Percentiles rank a stretch among this genome's conserved stretches.
Conservation (phyloP, 495 filamentous ascomycete genomes). For the Pyrenula massariospora region DNA sequence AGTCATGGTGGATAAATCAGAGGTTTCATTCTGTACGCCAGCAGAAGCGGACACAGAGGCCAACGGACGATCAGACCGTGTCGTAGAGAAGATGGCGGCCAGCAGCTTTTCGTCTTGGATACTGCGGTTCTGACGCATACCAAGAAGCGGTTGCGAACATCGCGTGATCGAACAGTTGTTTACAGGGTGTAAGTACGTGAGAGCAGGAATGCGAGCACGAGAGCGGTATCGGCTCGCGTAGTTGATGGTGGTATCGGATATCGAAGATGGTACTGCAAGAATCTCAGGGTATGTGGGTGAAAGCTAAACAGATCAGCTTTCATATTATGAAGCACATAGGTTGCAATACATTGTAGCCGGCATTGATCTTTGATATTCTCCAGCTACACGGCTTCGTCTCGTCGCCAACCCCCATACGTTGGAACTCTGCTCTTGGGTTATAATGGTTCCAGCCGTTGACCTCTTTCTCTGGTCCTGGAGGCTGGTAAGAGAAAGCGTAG, state of each 20-base stretch:
- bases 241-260: conserved; percentile 93
- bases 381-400: conserved; percentile 66
- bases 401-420: conserved; percentile 67
- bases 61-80: conserved; percentile 34
- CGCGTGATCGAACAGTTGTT: conserved; percentile 96
- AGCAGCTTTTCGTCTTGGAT: conserved; percentile 94
- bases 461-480: conserved; percentile 59
- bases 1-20: conserved; percentile 5
- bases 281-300: conserved; percentile 90
- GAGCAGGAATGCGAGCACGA: conserved; percentile 69
- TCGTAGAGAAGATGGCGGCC: conserved; percentile 83
- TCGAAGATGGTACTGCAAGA: conserved; percentile 69
- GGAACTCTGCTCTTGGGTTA: conserved; percentile 69
- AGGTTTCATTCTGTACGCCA: conserved; percentile 39
- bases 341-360: conserved; percentile 56
- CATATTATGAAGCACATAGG: neutral
- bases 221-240: conserved; percentile 88
- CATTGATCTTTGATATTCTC: conserved; percentile 86
- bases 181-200: conserved; percentile 88
- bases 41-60: conserved; percentile 25
- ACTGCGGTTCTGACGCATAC: conserved; percentile 77
- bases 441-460: conserved; percentile 85
- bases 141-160: conserved; percentile 86
- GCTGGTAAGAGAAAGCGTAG: conserved; percentile 77
- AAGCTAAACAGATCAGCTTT: conserved; percentile 47